Percentiles rank a stretch among this genome's conserved stretches.
phyloP scores from a whole-genome alignment of 2,329 filamentous ascomycete species.

The Botrytis sinoallii region DNA sequence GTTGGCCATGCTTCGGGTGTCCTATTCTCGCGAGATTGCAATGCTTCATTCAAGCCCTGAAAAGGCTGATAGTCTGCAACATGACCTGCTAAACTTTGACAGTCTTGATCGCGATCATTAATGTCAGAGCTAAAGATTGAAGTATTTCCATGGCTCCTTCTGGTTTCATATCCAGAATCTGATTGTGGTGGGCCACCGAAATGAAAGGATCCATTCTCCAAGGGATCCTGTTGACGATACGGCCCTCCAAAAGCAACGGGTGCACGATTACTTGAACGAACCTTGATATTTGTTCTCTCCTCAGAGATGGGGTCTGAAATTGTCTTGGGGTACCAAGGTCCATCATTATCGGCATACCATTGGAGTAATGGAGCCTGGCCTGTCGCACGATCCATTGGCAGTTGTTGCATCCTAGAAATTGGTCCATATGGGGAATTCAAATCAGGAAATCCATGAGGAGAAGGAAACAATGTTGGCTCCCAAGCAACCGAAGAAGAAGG shows the following conservation, averaged over 20 bases:
- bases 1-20: constrained; percentile 25
- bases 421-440: constrained; percentile 26
- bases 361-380: constrained; percentile 33
- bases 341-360: constrained; percentile 43
- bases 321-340: constrained; percentile 45
- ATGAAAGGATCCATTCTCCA: constrained; percentile 32
- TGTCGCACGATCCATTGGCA: constrained; percentile 27
- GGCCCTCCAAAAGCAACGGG: constrained; percentile 28
- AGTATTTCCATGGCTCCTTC: constrained; percentile 35
- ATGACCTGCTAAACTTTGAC: constrained; percentile 31
- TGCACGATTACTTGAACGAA: constrained; percentile 29
- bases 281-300: constrained; percentile 26
- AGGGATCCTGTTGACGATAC: constrained; percentile 36
- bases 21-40: constrained; percentile 26
- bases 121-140: constrained; percentile 37
- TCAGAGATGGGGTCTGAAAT: constrained; percentile 32
- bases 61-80: constrained; percentile 30
- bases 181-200: constrained; percentile 34
- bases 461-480: constrained; percentile 25
- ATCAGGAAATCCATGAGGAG: constrained; percentile 29
- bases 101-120: constrained; percentile 34
- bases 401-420: constrained; percentile 26
- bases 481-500: constrained; percentile 25
- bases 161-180: constrained; percentile 39
- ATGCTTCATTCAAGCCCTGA: constrained; percentile 25